phyloP scores from a whole-genome alignment of 768 basidiomycete species.

The Mycena vitilis region DNA sequence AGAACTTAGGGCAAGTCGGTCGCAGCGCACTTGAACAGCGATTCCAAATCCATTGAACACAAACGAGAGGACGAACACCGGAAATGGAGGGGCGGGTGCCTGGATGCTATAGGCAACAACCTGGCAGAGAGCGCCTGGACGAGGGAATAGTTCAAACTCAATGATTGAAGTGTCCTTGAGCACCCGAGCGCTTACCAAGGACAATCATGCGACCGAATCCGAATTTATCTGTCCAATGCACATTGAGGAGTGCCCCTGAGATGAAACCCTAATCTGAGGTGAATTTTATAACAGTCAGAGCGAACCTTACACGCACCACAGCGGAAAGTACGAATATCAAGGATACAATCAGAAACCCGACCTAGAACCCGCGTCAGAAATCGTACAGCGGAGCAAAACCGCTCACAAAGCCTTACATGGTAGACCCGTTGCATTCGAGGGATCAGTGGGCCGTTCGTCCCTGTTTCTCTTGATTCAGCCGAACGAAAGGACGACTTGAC shows the following conservation, averaged over 20 bases:
- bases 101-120: slow-evolving; percentile 57
- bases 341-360: slow-evolving; percentile 61
- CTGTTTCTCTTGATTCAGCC: not conserved
- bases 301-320: slow-evolving; percentile 39
- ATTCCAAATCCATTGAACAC: slow-evolving; percentile 62
- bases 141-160: not conserved
- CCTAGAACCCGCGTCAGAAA: slow-evolving; percentile 39
- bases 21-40: slow-evolving; percentile 52
- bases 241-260: slow-evolving; percentile 57
- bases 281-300: not conserved
- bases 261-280: slow-evolving; percentile 56
- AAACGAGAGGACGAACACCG: slow-evolving; percentile 58
- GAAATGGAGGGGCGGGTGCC: slow-evolving; percentile 63
- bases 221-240: slow-evolving; percentile 56
- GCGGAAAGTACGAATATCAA: slow-evolving; percentile 56
- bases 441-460: slow-evolving; percentile 22
- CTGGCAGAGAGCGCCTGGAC: slow-evolving; percentile 57
- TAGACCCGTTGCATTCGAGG: slow-evolving; percentile 36
- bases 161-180: slow-evolving; percentile 6
- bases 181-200: slow-evolving; percentile 30
- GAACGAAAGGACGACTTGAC: not conserved
- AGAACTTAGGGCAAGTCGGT: not conserved
- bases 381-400: not conserved
- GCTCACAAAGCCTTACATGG: slow-evolving; percentile 24
- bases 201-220: slow-evolving; percentile 55